Evolutionary conservation across 805 yeast genomes (phyloP).

Genomic region (Candida arabinofermentans): DNA sequence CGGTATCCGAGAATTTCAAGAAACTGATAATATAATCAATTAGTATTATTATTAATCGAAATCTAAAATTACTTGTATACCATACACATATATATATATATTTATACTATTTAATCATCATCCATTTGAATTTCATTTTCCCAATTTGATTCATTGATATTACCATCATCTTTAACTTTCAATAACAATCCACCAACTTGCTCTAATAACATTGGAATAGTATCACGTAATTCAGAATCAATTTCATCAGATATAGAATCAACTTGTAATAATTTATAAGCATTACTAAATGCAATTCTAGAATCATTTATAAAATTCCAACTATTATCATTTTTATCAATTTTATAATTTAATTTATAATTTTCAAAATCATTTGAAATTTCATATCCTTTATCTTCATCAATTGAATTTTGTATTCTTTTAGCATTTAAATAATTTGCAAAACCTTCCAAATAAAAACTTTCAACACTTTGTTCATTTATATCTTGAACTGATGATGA

Average conservation of each 20-base stretch:
- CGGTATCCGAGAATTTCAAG: not conserved
- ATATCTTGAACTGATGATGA: constrained; percentile 64
- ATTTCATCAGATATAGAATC: constrained; percentile 36
- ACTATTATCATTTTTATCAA: constrained; percentile 29
- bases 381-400: constrained; percentile 12
- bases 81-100: not conserved
- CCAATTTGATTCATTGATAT: constrained; percentile 44
- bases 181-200: constrained; percentile 60
- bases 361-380: constrained; percentile 40
- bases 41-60: not conserved
- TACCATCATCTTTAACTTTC: constrained; percentile 33
- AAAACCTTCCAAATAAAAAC: constrained; percentile 79
- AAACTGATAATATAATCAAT: not conserved
- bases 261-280: constrained; percentile 32
- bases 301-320: constrained; percentile 35
- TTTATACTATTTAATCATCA: constrained; percentile 2
- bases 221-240: constrained; percentile 56
- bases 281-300: constrained; percentile 36
- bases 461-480: constrained; percentile 80
- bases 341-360: constrained; percentile 22
- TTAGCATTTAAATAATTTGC: constrained; percentile 54
- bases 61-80: not conserved
- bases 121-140: constrained; percentile 47
- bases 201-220: constrained; percentile 45
- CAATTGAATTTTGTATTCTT: constrained; percentile 23